Base-by-base conservation (phyloP, 257 asterid genomes). In the Eustoma russellianum region DNA sequence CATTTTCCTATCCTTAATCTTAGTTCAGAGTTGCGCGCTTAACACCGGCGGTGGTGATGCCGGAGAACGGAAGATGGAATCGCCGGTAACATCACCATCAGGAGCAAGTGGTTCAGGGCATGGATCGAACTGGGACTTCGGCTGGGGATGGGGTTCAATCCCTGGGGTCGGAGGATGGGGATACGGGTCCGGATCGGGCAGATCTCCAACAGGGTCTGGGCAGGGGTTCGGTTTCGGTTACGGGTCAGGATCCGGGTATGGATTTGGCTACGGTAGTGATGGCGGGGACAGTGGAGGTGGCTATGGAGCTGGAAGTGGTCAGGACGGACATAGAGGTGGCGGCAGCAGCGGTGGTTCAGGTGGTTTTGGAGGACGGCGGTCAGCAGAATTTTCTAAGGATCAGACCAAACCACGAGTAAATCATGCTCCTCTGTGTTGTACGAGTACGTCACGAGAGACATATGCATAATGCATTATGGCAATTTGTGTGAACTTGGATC, bases 141-240 rank as follows among this genome's bases (percentile, higher is more conserved):
- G 33, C 60, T 69, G 83, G 83, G 79, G 70, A 4, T 73, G 83
- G 83, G 77, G 79, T 52, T 56, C 79, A 10, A 67, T 68, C 35
- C 83, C 79, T 3, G 61, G 64, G 8, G 66, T 51, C 5, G 74
- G 82, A 6, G 74, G 83, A 9, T 72, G 76, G 77, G 83, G 83
- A 7, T 69, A 66, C 11, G 83, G 83, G 8, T 66, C 79, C 0
- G 83, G 79, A 18, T 66, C 79, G 0, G 77, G 74, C 14, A 33
- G 64, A 16, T 64, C 83, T 12, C 72, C 77, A 10, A 68, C 49
- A 53, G 82, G 82, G 14, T 52, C 57, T 2, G 68, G 64, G 0
- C 24, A 60, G 13, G 77, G 71, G 6, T 63, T 9, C 10, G 79
- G 79, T 46, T 61, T 33, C 9, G 81, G 81, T 13, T 67, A 57